A percentile compares a stretch with the other conserved stretches of the same genome.
phyloP scores from a whole-genome alignment of 2,329 filamentous ascomycete genomes.

The Byssothecium circinans region DNA sequence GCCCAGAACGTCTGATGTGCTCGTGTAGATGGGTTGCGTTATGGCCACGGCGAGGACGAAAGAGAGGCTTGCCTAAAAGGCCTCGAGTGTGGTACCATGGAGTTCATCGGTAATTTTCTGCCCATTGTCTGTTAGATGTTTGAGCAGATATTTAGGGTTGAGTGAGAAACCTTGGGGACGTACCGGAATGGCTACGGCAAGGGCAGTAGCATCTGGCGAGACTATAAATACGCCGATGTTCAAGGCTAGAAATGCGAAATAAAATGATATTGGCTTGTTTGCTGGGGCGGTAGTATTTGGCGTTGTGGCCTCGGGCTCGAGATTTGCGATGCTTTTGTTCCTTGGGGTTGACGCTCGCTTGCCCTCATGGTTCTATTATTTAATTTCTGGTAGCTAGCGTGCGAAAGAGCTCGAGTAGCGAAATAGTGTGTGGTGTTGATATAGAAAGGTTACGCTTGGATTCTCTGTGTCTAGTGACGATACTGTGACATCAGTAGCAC shows the following conservation, averaged over 20 bases:
- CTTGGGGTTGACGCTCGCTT: no score
- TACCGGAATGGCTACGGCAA: conserved; percentile 17
- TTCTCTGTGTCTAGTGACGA: no score
- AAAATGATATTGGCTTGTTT: conserved; percentile 5
- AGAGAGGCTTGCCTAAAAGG: conserved; percentile 65
- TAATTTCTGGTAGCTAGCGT: no score
- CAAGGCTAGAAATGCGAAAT: conserved; percentile 6
- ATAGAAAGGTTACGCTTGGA: no score
- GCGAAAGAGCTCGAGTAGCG: no score
- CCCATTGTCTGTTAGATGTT: conserved; percentile 6
- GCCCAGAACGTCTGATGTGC: conserved; percentile 28
- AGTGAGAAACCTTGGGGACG: neutral
- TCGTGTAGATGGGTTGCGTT: conserved; percentile 33
- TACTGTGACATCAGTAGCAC: no score
- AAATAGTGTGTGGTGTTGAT: no score
- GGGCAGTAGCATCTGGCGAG: conserved; percentile 13
- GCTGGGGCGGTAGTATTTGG: no score
- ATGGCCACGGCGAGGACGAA: conserved; percentile 27
- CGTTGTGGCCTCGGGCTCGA: no score
- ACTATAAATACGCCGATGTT: conserved; percentile 8
- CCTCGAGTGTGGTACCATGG: conserved; percentile 13
- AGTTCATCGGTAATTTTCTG: conserved; percentile 7
- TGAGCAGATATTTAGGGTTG: conserved; percentile 18
- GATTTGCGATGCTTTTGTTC: no score
- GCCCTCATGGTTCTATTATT: no score